Evolutionary conservation across 306 rosid genomes (phyloP), one percentile per base, ranked within the genome.

Genomic region (Alnus rubra): DNA sequence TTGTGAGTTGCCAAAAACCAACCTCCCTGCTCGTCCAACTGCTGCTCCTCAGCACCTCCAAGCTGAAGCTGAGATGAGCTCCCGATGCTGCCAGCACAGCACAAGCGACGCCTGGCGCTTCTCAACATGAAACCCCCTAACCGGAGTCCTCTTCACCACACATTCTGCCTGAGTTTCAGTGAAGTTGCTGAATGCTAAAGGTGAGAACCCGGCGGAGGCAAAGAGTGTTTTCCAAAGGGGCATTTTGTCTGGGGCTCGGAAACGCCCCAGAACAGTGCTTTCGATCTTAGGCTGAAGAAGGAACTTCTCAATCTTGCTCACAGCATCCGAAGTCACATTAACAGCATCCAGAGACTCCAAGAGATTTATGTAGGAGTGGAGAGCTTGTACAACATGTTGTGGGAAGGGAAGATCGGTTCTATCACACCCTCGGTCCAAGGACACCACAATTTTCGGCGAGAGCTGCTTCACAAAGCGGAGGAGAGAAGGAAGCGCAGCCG

Each of bases 81-180:
- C 94, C 80, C 88, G 93, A 65, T 90, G 81, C 81, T 91, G 97
- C 97, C 95, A 92, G 82, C 85, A 91, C 2, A 94, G 87, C 79
- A 85, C 94, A 51, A 92, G 93, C 6, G 97, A 89, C 30, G 91
- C 84, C 74, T 88, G 95, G 73, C 80, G 80, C 88, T 88, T 95
- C 89, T 91, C 97, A 3, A 92, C 84, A 35, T 92, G 92, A 65
- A 91, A 95, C 47, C 98, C 98, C 79, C 87, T 84, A 19, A 83
- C 91, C 0, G 89, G 94, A 78, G 83, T 87, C 87, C 97, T 82
- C 79, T 94, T 96, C 64, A 90, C 92, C 81, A 92, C 69, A 78
- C 97, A 94, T 82, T 94, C 97, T 0, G 97, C 97, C 84, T 92
- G 98, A 39, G 97, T 89, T 78, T 92, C 97, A 0, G 97, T 88